Evolutionary conservation across 129 eudicot genomes (phyloP).

Genomic region (Chrysanthemum makinoi): DNA sequence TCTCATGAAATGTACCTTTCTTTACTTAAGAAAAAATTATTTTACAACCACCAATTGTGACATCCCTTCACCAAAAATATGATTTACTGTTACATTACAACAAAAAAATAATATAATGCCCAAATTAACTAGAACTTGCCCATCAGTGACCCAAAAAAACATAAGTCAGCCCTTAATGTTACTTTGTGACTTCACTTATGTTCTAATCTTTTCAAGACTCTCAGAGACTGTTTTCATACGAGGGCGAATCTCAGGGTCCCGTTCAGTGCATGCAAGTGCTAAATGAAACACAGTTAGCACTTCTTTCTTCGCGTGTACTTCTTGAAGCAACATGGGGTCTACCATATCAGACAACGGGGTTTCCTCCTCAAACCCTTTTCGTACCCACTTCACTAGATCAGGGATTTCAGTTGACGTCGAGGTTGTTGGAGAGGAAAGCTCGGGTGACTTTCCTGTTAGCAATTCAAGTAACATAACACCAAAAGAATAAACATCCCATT

Average conservation of each 20-base stretch:
- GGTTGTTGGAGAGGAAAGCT: conserved; percentile 68
- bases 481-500: conserved; percentile 95
- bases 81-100: conserved; percentile 24
- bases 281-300: conserved; percentile 66
- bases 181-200: conserved; percentile 27
- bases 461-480: conserved; percentile 87
- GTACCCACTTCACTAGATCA: conserved; percentile 85
- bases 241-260: conserved; percentile 89
- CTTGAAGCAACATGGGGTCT: conserved; percentile 82
- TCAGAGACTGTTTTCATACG: conserved; percentile 79
- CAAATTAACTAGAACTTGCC: conserved; percentile 19
- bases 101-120: conserved; percentile 9
- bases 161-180: background rate
- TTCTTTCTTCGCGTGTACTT: conserved; percentile 84
- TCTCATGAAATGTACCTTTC: conserved; percentile 20
- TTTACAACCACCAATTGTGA: conserved; percentile 22
- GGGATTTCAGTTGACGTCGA: conserved; percentile 70
- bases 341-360: conserved; percentile 84
- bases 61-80: conserved; percentile 27
- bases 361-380: conserved; percentile 88
- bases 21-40: conserved; percentile 19
- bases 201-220: conserved; percentile 68
- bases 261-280: conserved; percentile 82
- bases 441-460: conserved; percentile 86
- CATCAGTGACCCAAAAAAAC: conserved; percentile 17